Base-by-base conservation (phyloP, 371 early-diverging fungal genomes). In the Dichotomocladium elegans region DNA sequence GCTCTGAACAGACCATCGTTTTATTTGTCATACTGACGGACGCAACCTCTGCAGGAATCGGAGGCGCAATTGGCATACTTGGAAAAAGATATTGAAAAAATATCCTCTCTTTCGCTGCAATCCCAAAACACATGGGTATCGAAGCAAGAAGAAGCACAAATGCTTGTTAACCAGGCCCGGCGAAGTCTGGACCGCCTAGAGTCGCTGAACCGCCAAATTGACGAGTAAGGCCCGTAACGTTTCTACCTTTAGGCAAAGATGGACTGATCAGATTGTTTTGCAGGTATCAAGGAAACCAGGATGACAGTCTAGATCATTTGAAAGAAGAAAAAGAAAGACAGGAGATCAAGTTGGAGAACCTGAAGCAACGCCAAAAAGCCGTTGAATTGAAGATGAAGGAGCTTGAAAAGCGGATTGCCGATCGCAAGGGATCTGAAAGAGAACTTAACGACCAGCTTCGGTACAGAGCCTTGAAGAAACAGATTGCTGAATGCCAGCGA, bases 401-500 rank as follows among this genome's bases (percentile, higher is more conserved):
- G 2, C 41, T 83, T 27, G 81, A 85, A 27, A 77, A 74, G 21
- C 74, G 79, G 42, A 60, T 76, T 14, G 49, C 63, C 2, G 77
- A 81, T 17, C 55, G 75, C 49, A 62, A 69, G 48, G 66, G 74
- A 2, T 48, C 77, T 2, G 77, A 83, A 53, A 75, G 89, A 8
- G 81, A 81, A 26, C 67, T 92, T 19, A 70, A 80, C 5, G 89
- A 89, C 55, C 90, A 89, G 43, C 48, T 88, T 31, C 71, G 81
- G n/a, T 79, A 77, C 25, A 68, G 83, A 12, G 56, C 79, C 9
- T 62, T 79, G 45, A 49, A 71, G 24, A 43, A 43, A 4, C 70
- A 81, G 19, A 24, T 68, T 5, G 52, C 46, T 19, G 63, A 64
- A 1, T 53, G 78, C 6, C 69, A 79, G 0, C 27, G 28, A 6